Conservation (phyloP, 2,329 filamentous ascomycete species). For the Zarea fungicola region DNA sequence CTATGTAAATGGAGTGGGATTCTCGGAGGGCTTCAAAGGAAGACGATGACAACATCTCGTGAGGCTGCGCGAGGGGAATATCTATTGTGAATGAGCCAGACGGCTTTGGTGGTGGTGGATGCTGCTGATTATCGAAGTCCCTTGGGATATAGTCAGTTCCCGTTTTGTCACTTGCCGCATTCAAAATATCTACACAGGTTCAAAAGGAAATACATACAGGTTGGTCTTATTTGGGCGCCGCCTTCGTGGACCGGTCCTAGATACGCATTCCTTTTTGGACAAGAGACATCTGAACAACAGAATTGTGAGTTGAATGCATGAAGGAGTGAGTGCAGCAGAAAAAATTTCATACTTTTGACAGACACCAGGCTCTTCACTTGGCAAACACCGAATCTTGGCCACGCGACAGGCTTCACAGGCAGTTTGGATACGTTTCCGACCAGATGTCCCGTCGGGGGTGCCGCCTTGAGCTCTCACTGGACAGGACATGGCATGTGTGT, state of each 20-base stretch:
- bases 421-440: constrained; percentile 5
- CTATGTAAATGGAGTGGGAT: constrained; percentile 37
- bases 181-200: no score
- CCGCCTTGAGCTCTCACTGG: background rate
- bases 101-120: constrained; percentile 31
- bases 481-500: constrained; percentile 4
- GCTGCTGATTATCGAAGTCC: constrained; percentile 11
- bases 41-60: constrained; percentile 22
- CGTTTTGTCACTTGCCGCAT: background rate
- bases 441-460: background rate
- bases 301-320: background rate
- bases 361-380: constrained; percentile 2
- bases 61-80: constrained; percentile 41
- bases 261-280: constrained; percentile 49
- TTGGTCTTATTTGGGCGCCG: constrained; percentile 40
- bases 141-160: background rate
- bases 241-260: constrained; percentile 45
- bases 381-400: constrained; percentile 5
- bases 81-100: constrained; percentile 50
- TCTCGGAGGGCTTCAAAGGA: constrained; percentile 39
- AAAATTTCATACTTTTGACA: constrained; percentile 2
- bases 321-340: background rate
- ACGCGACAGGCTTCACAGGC: constrained; percentile 10
- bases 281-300: constrained; percentile 39
- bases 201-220: constrained; percentile 27